Percentiles rank a stretch among this genome's conserved stretches.
phyloP scores from a whole-genome alignment of 192 early-diverging fungal species.

The Coemansia sp. region DNA sequence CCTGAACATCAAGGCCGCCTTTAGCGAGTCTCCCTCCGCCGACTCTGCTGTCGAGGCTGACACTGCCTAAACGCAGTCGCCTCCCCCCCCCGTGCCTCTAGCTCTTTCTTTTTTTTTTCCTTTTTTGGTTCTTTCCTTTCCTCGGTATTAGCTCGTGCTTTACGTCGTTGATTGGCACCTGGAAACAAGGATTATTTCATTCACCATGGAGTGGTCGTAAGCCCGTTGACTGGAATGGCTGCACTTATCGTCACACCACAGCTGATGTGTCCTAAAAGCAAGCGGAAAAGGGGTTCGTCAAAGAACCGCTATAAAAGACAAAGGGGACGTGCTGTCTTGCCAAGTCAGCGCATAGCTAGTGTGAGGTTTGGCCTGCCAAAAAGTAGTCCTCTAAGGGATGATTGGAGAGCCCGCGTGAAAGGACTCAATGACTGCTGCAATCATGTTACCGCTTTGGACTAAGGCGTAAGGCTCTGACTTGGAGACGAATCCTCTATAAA shows the following conservation, averaged over 20 bases:
- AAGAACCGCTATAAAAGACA: background rate
- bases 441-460: background rate
- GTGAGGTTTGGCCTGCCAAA: background rate
- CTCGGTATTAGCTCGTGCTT: background rate
- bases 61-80: background rate
- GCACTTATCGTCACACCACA: no score
- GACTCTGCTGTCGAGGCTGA: slow-evolving; percentile 9
- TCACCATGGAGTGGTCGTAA: background rate
- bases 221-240: background rate
- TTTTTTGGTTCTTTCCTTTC: background rate
- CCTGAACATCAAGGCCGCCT: slow-evolving; percentile 48
- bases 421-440: background rate
- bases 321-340: background rate
- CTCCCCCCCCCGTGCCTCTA: background rate
- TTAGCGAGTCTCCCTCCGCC: slow-evolving; percentile 40
- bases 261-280: background rate
- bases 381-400: background rate
- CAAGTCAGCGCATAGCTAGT: background rate
- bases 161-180: background rate
- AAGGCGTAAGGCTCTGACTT: background rate
- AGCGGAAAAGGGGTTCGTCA: background rate
- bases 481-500: background rate
- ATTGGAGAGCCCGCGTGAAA: background rate
- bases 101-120: slow-evolving; percentile 2
- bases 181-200: background rate